Evolutionary conservation across 805 yeast species (phyloP).

Genomic region (Spathaspora passalidarum): DNA sequence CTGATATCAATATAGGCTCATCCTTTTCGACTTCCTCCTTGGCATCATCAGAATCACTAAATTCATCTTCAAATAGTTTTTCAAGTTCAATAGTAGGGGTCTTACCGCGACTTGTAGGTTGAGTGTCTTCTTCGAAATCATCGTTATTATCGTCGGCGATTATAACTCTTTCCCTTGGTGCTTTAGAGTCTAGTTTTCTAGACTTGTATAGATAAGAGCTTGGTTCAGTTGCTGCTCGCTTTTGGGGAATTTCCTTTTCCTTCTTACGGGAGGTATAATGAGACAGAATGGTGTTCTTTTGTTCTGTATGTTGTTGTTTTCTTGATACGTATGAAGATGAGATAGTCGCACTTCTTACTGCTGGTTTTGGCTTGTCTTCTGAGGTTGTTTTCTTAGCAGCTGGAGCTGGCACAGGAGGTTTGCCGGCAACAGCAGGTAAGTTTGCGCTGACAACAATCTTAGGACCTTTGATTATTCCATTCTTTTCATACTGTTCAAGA

Average conservation of each 20-base stretch:
- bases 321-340: slow-evolving; percentile 30
- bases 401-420: slow-evolving; percentile 4
- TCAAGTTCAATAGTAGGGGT: slow-evolving; percentile 21
- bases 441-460: slow-evolving; percentile 5
- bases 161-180: slow-evolving; percentile 36
- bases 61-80: slow-evolving; percentile 28
- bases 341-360: slow-evolving; percentile 13
- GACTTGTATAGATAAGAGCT: slow-evolving; percentile 31
- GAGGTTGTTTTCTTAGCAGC: slow-evolving; percentile 10
- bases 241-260: slow-evolving; percentile 6
- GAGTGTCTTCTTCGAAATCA: slow-evolving; percentile 12
- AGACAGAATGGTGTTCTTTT: slow-evolving; percentile 10
- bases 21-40: slow-evolving; percentile 8
- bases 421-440: slow-evolving; percentile 5
- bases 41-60: slow-evolving; percentile 13
- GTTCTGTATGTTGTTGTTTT: slow-evolving; percentile 12
- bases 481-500: slow-evolving; percentile 16
- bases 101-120: slow-evolving; percentile 3
- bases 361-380: slow-evolving; percentile 5
- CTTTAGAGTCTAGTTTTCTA: slow-evolving; percentile 27
- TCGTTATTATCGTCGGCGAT: slow-evolving; percentile 18
- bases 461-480: slow-evolving; percentile 36
- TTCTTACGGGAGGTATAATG: slow-evolving; percentile 19
- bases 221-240: slow-evolving; percentile 13
- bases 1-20: slow-evolving; percentile 11